Evolutionary conservation across 345 rosid species (phyloP), one percentile per base, ranked within the genome.

Genomic region (Excoecaria cochinchinensis): DNA sequence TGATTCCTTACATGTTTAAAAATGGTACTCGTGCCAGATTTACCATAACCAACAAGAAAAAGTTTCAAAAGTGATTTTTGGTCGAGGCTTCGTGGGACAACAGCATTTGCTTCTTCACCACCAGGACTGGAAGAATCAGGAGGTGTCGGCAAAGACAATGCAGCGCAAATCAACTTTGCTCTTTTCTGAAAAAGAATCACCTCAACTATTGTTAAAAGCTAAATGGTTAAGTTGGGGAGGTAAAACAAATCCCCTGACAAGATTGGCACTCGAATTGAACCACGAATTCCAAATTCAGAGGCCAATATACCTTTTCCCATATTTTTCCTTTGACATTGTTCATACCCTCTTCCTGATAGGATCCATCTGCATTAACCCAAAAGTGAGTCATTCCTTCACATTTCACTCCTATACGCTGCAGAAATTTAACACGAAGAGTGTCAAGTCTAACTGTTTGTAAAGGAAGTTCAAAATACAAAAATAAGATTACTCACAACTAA

Each of bases 11-110:
- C 99, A 88, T 95, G 94, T 83, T 92, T 95, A 83, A 89, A 91
- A 70, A 95, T 79, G 56, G 99, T 89, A 74, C 96, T 85, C 2
- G 94, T 87, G 79, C 99, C 99, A 40, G 96, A 90, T 69, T 90
- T 90, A 76, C 81, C 84, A 58, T 74, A 78, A 76, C 96, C 98
- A 39, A 93, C 85, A 60, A 95, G 88, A 80, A 95, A 92, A 81
- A 91, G 85, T 71, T 82, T 93, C 67, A 56, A 69, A 69, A 85
- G 80, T 70, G 17, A 67, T 76, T 82, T 85, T 61, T 78, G 83
- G 51, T 75, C 85, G 64, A 1, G 21, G 40, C 52, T 60, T 61
- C 67, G 56, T n/a, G 24, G 24, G 74, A 16, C 24, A 12, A 38
- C 62, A n/a, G 11, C 46, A 58, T 75, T 74, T 46, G 11, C 83